Conservation (phyloP, 139 green algal genomes). For the Chlorella ohadii region DNA sequence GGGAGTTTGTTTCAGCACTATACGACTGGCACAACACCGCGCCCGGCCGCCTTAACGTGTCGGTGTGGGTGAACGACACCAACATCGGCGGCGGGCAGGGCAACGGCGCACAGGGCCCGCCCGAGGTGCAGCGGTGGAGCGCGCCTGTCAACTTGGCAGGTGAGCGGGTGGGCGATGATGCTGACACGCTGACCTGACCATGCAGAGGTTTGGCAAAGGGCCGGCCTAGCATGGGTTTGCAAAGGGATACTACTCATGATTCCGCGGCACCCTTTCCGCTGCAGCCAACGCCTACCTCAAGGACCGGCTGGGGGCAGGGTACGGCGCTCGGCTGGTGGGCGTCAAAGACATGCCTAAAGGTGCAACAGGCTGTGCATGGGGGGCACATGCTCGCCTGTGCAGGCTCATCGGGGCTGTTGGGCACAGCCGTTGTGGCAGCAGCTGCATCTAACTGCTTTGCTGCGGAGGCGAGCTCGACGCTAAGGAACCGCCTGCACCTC, state of each 20-base stretch:
- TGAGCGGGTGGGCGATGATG: neutral
- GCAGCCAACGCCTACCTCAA: slow-evolving; percentile 65
- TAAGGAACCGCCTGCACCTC: too few species aligned
- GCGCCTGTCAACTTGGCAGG: slow-evolving; percentile 68
- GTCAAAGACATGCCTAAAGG: slow-evolving; percentile 76
- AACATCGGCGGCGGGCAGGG: slow-evolving; percentile 33
- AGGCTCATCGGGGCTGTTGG: too few species aligned
- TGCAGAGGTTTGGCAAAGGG: too few species aligned
- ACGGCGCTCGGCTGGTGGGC: slow-evolving; percentile 49
- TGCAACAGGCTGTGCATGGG: too few species aligned
- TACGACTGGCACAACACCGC: slow-evolving; percentile 61
- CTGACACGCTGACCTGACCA: too few species aligned
- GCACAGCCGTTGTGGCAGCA: too few species aligned
- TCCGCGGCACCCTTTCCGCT: neutral
- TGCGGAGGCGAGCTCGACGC: too few species aligned
- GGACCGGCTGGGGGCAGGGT: slow-evolving; percentile 19
- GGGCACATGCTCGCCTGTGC: too few species aligned
- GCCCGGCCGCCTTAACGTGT: slow-evolving; percentile 39
- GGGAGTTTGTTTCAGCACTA: slow-evolving; percentile 56
- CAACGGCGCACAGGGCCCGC: slow-evolving; percentile 33
- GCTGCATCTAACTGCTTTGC: too few species aligned
- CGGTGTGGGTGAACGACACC: slow-evolving; percentile 68
- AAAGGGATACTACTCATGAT: too few species aligned
- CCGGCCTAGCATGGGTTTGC: too few species aligned
- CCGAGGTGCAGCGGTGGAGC: slow-evolving; percentile 69